phyloP scores from a whole-genome alignment of 768 basidiomycete species.

The Suillus decipiens region DNA sequence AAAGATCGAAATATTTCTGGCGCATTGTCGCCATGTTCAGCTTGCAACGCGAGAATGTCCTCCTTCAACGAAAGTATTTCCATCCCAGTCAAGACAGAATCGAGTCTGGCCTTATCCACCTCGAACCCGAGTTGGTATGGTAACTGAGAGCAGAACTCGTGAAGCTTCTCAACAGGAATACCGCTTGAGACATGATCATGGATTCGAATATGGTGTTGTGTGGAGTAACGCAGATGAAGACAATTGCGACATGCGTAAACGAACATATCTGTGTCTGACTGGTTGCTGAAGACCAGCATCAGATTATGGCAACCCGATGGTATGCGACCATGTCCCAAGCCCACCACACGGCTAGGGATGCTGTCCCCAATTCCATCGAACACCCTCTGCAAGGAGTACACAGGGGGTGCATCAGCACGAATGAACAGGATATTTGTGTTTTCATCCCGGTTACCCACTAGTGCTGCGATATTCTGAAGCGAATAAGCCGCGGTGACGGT shows the following conservation, averaged over 20 bases:
- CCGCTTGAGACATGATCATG: background rate
- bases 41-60: constrained; percentile 23
- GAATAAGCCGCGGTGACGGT: constrained; percentile 23
- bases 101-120: constrained; percentile 36
- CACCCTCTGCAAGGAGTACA: constrained; percentile 19
- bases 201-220: background rate
- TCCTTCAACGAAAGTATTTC: constrained; percentile 24
- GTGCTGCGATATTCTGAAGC: constrained; percentile 19
- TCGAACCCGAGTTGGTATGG: constrained; percentile 41
- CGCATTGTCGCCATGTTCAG: constrained; percentile 16
- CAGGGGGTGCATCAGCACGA: constrained; percentile 34
- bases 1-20: constrained; percentile 29
- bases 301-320: constrained; percentile 32
- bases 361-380: background rate
- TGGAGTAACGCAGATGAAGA: constrained; percentile 22
- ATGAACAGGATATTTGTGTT: constrained; percentile 29
- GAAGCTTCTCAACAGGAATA: constrained; percentile 11
- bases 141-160: constrained; percentile 22
- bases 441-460: constrained; percentile 18
- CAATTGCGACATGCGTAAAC: constrained; percentile 18
- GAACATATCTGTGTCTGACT: constrained; percentile 31
- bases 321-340: constrained; percentile 28
- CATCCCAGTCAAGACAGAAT: constrained; percentile 23
- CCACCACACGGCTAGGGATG: constrained; percentile 13
- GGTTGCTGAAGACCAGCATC: constrained; percentile 31